These are phyloP conservation scores for Aspergillus sclerotiicarbonarius DNA, from an alignment of 495 filamentous ascomycete genomes.

Conservation along the genomic window DNA sequence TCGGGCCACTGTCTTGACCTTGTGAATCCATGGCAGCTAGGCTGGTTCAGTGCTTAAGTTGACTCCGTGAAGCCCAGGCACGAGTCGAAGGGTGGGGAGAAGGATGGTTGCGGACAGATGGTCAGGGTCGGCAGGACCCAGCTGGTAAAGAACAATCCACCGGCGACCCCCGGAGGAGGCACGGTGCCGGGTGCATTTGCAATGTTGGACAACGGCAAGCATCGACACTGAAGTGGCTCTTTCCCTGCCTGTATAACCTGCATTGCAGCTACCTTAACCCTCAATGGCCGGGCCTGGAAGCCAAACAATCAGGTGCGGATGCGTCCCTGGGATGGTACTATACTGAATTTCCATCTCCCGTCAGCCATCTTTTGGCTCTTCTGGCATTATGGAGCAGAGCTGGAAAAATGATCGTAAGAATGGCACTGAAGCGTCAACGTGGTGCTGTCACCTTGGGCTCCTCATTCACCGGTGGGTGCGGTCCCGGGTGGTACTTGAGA, in stretches of 20 bases:
- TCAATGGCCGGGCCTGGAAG: background rate
- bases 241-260: conserved; percentile 11
- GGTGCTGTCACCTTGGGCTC: too few species aligned
- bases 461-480: too few species aligned
- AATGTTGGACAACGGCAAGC: conserved; percentile 23
- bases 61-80: background rate
- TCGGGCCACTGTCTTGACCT: conserved; percentile 4
- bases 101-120: background rate
- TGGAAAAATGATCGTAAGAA: too few species aligned
- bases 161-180: background rate
- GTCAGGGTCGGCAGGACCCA: background rate
- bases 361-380: too few species aligned
- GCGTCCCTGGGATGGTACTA: too few species aligned
- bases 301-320: too few species aligned
- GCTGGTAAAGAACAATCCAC: background rate
- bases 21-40: conserved; percentile 11
- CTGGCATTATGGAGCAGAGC: too few species aligned
- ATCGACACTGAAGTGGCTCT: conserved; percentile 11
- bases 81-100: background rate
- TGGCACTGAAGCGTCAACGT: too few species aligned
- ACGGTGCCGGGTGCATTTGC: conserved; percentile 6
- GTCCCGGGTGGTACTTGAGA: too few species aligned
- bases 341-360: too few species aligned
- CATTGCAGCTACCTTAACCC: background rate
- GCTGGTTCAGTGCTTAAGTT: background rate